A percentile compares a stretch with the other conserved stretches of the same genome.
Evolutionary conservation across 306 rosid genomes (phyloP).

Genomic region (Ziziphus jujuba): DNA sequence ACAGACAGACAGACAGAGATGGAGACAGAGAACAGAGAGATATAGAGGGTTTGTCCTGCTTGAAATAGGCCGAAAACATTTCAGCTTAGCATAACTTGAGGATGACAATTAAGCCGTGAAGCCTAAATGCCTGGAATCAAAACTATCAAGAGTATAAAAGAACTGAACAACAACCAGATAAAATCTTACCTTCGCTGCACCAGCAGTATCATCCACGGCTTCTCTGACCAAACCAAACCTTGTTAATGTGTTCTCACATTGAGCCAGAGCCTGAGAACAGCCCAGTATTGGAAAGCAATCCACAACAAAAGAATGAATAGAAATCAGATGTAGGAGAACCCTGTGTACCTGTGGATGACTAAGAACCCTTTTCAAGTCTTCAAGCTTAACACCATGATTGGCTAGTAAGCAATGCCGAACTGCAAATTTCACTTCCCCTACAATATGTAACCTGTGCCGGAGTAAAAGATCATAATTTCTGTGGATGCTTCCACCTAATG

Average conservation of each 20-base stretch:
- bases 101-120: not conserved
- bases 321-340: conserved; percentile 10
- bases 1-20: too few species aligned
- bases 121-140: not conserved
- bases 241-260: conserved; percentile 90
- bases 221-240: conserved; percentile 79
- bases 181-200: conserved; percentile 83
- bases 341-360: conserved; percentile 87
- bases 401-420: conserved; percentile 92
- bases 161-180: conserved; percentile 22
- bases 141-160: conserved; percentile 2
- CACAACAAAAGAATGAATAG: conserved; percentile 9
- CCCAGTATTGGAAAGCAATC: conserved; percentile 8
- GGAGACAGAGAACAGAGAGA: too few species aligned
- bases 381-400: conserved; percentile 72
- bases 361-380: conserved; percentile 75
- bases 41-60: not conserved
- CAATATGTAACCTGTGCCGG: conserved; percentile 86
- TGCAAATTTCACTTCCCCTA: conserved; percentile 91
- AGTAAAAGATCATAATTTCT: conserved; percentile 95
- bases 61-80: not conserved
- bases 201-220: conserved; percentile 94
- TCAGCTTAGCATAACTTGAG: not conserved
- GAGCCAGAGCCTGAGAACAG: conserved; percentile 87
- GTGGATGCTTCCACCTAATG: conserved; percentile 97